Base-by-base conservation (phyloP, 164 flowering plant genomes). In the Houttuynia cordata region DNA sequence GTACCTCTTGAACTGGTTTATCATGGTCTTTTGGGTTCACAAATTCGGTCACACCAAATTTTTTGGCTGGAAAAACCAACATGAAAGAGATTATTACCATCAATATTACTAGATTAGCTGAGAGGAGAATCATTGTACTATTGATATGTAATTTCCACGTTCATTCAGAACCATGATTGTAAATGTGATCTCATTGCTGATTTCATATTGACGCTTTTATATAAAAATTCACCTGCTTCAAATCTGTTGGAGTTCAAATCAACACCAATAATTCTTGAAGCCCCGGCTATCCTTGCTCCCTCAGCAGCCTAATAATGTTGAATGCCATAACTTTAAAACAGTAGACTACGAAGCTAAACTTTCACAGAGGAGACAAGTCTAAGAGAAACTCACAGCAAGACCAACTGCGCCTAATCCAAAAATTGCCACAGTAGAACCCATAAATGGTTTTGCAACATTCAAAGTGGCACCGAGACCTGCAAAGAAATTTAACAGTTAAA, bases 351-450 rank as follows among this genome's bases (percentile, higher is more conserved):
- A 15, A 57, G 4, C 1, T 34, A 23, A 34, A 34, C 18, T 13
- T 19, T 10, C 3, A 25, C 18, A 30, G 55, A 61, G n/a, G 40
- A 22, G 17, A n/a, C 22, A 22, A 30, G 37, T 12, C 15, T 17
- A 14, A n/a, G 37, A 58, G 37, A 30, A 20, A 70, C 86, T 81
- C 63, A 89, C 90, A 40, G 84, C 90, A 57, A 87, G 88, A 25
- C 96, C 93, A 0, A 86, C 93, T 39, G 93, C 93, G 55, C 91
- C 96, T 41, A 88, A 62, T 53, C 96, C 91, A 56, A 89, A 89
- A 15, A 89, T 53, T 53, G 91, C 96, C 15, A 85, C 88, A 0
- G 82, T 64, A 2, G 81, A 78, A 25, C 94, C 91, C 64, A 69
- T 74, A 13, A 63, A 56, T 0, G 94, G 94, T 71, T 85, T 87